Conservation (phyloP, 257 asterid genomes). For the Fraxinus pennsylvanica region DNA sequence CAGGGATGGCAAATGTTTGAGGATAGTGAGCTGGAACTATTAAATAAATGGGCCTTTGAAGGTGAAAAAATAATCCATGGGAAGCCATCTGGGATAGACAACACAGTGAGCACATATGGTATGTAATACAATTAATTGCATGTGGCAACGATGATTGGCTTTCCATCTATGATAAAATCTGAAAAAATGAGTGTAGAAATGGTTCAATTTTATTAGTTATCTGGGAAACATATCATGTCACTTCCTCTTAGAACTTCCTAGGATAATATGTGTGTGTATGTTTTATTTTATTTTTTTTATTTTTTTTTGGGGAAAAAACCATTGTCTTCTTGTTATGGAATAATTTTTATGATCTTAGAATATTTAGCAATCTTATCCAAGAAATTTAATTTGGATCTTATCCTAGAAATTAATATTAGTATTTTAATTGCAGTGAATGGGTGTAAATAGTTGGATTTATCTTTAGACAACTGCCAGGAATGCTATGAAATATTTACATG, state of each 20-base stretch:
- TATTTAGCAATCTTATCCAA: not conserved
- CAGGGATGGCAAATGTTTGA: slow-evolving; percentile 85
- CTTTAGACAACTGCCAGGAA: not conserved
- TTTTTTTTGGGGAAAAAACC: too few relatives aligned
- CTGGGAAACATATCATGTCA: not conserved
- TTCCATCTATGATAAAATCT: not conserved
- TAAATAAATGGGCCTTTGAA: slow-evolving; percentile 95
- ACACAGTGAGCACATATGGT: slow-evolving; percentile 97
- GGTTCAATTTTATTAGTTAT: not conserved
- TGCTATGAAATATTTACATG: not conserved
- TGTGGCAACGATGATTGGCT: not conserved
- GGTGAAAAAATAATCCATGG: slow-evolving; percentile 98
- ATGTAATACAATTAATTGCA: slow-evolving; percentile 32
- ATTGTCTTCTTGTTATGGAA: not conserved
- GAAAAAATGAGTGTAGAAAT: not conserved
- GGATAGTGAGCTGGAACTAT: slow-evolving; percentile 73
- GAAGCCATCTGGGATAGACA: slow-evolving; percentile 98
- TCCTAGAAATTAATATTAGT: not conserved
- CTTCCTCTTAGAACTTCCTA: not conserved
- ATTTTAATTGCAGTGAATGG: not conserved
- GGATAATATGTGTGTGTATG: not conserved
- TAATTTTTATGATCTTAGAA: not conserved
- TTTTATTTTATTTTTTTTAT: too few relatives aligned
- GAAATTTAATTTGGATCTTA: not conserved
- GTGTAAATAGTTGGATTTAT: not conserved